Conservation (phyloP, 148 eudicot species). For the Spergularia marina region DNA sequence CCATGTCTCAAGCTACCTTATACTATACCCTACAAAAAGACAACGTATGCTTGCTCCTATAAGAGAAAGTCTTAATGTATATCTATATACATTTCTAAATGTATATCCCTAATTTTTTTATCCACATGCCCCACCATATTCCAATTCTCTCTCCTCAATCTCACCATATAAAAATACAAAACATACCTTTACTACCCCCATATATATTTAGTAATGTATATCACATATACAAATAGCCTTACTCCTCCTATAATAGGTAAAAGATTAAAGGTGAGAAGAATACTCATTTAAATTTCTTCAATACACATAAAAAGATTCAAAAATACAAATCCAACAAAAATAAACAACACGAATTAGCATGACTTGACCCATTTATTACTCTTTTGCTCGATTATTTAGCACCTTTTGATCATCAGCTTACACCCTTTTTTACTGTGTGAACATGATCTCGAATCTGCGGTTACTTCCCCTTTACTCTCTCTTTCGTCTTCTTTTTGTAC, state of each 20-base stretch:
- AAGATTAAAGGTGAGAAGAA: not conserved
- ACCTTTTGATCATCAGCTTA: constrained; percentile 26
- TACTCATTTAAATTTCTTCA: not conserved
- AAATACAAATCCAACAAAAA: not conserved
- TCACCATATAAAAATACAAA: too few species aligned
- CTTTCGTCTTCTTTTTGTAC: not conserved
- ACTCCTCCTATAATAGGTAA: too few species aligned
- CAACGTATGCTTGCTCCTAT: not conserved
- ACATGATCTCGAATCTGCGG: constrained; percentile 29
- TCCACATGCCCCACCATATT: too few species aligned
- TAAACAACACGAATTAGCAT: not conserved
- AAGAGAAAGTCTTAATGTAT: too few species aligned
- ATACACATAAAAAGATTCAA: constrained; percentile 16
- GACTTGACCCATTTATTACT: not conserved
- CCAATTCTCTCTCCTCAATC: too few species aligned
- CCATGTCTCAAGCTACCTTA: not conserved
- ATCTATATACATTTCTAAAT: too few species aligned
- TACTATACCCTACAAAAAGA: constrained; percentile 9
- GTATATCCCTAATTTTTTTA: too few species aligned
- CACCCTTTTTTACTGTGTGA: constrained; percentile 18
- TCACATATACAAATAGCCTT: too few species aligned
- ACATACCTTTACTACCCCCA: too few species aligned
- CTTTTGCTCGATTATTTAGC: not conserved
- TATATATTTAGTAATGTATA: too few species aligned
- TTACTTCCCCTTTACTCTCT: constrained; percentile 35